These are phyloP conservation scores for Chytriomyces sp. DNA, from an alignment of 192 early-diverging fungal species.

Conservation along the genomic window DNA sequence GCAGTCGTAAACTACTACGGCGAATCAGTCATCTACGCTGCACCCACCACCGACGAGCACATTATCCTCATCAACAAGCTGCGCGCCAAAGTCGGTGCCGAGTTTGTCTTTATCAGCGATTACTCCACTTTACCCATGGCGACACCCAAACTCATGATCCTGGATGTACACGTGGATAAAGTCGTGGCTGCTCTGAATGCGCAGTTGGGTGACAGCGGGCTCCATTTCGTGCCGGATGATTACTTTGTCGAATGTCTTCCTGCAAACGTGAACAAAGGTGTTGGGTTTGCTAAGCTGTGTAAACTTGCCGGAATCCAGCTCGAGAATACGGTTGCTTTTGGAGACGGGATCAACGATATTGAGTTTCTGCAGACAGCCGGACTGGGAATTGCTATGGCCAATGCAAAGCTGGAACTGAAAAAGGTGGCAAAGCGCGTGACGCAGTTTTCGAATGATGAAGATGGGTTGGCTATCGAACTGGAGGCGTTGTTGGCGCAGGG, in stretches of 20 bases:
- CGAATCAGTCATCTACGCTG: background rate
- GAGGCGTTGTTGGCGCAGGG: conserved; percentile 3
- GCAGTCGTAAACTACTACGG: conserved; percentile 20
- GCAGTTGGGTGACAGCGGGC: no score
- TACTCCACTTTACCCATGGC: background rate
- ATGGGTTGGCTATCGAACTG: conserved; percentile 3
- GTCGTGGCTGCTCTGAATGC: background rate
- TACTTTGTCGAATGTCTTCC: background rate
- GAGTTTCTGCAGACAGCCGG: conserved; percentile 10
- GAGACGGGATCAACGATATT: background rate
- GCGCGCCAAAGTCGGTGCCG: background rate
- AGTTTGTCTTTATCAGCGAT: background rate
- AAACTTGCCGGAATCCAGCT: background rate
- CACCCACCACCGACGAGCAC: background rate
- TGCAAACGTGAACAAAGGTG: background rate
- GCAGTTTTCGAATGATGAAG: conserved; percentile 11
- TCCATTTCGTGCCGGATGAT: background rate
- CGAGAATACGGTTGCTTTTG: background rate
- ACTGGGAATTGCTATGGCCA: conserved; percentile 10
- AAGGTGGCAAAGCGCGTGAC: conserved; percentile 11
- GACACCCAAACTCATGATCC: conserved; percentile 11
- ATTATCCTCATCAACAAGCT: background rate
- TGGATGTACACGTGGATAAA: background rate
- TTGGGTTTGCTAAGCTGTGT: background rate
- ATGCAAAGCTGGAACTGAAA: background rate